phyloP scores from a whole-genome alignment of 2,329 filamentous ascomycete genomes.

The Myriangium duriaei region DNA sequence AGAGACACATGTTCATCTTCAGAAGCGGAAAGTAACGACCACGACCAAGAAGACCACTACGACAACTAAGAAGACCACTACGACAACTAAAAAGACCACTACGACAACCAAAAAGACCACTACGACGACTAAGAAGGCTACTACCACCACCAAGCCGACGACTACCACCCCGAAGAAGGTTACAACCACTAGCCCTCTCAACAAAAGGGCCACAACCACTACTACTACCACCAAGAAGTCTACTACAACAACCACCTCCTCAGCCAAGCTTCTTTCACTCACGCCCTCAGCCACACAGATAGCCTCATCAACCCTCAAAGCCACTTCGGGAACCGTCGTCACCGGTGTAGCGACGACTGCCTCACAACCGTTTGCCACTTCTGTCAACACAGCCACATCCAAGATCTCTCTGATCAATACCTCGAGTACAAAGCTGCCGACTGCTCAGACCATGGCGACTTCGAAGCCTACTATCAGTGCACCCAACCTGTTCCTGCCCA shows the following conservation, averaged over 20 bases:
- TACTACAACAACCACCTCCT: slow-evolving; percentile 12
- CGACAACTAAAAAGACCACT: slow-evolving; percentile 22
- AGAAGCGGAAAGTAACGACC: slow-evolving; percentile 9
- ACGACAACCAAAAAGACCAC: slow-evolving; percentile 25
- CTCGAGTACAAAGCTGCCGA: slow-evolving; percentile 17
- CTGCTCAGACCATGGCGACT: slow-evolving; percentile 13
- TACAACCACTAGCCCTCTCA: slow-evolving; percentile 1
- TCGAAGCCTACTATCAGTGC: slow-evolving; percentile 9
- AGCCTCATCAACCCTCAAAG: background rate
- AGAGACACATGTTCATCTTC: too few species aligned
- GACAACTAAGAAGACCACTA: slow-evolving; percentile 25
- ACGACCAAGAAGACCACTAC: slow-evolving; percentile 22
- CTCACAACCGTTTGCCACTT: slow-evolving; percentile 20
- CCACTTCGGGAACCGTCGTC: slow-evolving; percentile 1
- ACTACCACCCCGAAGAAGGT: slow-evolving; percentile 7
- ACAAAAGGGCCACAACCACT: slow-evolving; percentile 3
- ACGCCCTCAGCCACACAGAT: slow-evolving; percentile 9
- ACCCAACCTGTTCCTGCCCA: slow-evolving; percentile 29
- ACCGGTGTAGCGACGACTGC: slow-evolving; percentile 18
- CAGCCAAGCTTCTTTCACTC: slow-evolving; percentile 4
- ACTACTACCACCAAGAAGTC: slow-evolving; percentile 6
- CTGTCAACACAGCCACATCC: slow-evolving; percentile 14
- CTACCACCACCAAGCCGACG: slow-evolving; percentile 14
- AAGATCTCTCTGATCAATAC: slow-evolving; percentile 21
- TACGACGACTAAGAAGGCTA: slow-evolving; percentile 20